Percentiles rank a stretch among this genome's conserved stretches.
Conservation (phyloP, 768 basidiomycete species). For the Termitomyces sp. region DNA sequence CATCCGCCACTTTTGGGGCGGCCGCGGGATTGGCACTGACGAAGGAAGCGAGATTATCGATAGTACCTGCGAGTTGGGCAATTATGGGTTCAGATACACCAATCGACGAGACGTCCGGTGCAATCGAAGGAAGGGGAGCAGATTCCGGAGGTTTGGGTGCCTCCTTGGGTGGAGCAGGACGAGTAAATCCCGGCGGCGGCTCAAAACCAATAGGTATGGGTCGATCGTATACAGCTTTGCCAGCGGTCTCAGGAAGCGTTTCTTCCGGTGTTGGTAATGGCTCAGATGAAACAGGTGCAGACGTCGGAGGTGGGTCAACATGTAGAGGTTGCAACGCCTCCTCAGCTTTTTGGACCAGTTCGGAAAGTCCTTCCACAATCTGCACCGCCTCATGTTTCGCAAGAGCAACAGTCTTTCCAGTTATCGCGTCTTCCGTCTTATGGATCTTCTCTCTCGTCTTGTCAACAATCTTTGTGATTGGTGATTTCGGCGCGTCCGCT, state of each 20-base stretch:
- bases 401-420: conserved; percentile 16
- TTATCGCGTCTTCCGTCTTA: conserved; percentile 23
- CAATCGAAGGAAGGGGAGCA: conserved; percentile 68
- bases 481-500: conserved; percentile 41
- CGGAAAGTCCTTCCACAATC: conserved; percentile 62
- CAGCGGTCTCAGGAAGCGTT: conserved; percentile 15
- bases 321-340: conserved; percentile 55
- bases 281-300: conserved; percentile 9
- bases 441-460: conserved; percentile 47
- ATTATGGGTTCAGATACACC: conserved; percentile 86
- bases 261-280: background rate
- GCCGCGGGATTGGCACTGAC: conserved; percentile 71
- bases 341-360: conserved; percentile 72
- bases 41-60: conserved; percentile 87
- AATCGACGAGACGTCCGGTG: conserved; percentile 74
- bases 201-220: conserved; percentile 93
- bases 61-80: conserved; percentile 85
- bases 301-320: conserved; percentile 18
- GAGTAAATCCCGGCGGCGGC: conserved; percentile 84
- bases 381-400: conserved; percentile 25
- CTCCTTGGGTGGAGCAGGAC: conserved; percentile 51
- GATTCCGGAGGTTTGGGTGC: conserved; percentile 23
- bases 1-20: conserved; percentile 62
- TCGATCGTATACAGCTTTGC: conserved; percentile 54
- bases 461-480: conserved; percentile 39